Evolutionary conservation across 495 filamentous ascomycete genomes (phyloP), one percentile per base, ranked within the genome.

Genomic region (Margaritispora aquatica): DNA sequence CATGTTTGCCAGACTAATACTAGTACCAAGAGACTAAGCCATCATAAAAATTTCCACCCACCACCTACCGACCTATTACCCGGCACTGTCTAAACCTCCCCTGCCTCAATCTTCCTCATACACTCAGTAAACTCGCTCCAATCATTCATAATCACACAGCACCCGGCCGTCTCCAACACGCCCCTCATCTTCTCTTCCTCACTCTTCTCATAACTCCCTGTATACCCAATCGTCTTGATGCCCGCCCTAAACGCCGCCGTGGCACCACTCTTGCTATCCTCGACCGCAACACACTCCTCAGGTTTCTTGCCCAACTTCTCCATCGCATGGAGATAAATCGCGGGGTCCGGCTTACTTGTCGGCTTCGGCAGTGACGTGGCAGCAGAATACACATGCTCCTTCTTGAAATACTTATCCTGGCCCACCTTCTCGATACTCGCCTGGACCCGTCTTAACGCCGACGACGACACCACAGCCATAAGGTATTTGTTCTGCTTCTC

Each of bases 331-430:
- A 91, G 74, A 74, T 97, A 97, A 75, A 97, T 90, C 54, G 92
- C 91, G 23, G 92, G 92, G 72, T 97, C 88, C 41, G 92, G 92
- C 83, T 97, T 97, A 70, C 82, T 88, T 24, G 89, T 92, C 7
- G 92, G 92, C 67, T 77, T 84, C 51, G 76, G 73, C 66, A 97
- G 80, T 31, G 83, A 88, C 29, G 84, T 90, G 29, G 92, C 92
- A 31, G 92, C 92, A 59, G 83, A 88, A 83, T 88, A 97, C 66
- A 96, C 82, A 60, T 83, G 77, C 63, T 89, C 80, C 21, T 75
- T 64, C 26, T 80, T 80, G 76, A 97, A 96, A 78, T 84, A 96
- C 70, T 87, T 82, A 70, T 84, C 88, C 70, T 90, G 87, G 56
- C 77, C 82, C 60, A 88, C 86, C 75, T 94, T 94, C 72, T 90